Base-by-base conservation (phyloP, 345 rosid species). In the Salix udensis region DNA sequence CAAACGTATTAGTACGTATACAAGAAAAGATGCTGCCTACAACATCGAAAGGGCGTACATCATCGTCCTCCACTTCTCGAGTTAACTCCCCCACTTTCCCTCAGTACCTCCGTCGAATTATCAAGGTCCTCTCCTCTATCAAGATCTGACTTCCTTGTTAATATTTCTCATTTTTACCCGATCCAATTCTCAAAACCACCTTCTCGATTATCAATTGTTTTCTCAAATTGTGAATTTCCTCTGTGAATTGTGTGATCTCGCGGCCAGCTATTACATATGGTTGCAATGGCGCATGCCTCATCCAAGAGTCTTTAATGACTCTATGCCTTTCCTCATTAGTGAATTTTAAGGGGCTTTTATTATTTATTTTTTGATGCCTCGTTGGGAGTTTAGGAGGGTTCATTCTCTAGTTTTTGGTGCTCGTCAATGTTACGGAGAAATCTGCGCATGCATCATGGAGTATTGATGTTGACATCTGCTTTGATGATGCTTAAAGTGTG, bases 81-180 rank as follows among this genome's bases (percentile, higher is more conserved):
- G 78, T 94, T 71, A 90, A 84, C 60, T 82, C 94, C 67, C 84
- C 95, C 68, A 73, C 84, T 85, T 85, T 90, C 87, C 91, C 90
- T 69, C 97, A 89, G 80, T 94, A 92, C 82, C 93, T 96, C 78
- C 97, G 99, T 74, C 92, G 98, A 70, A 96, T 96, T 77, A 86
- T 96, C 82, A 96, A 96, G 99, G 99, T 96, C 70, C 77, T 68
- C 74, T 73, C 75, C 48, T 65, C 53, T 23, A 10, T 39, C 44
- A 48, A 73, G 86, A 74, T 85, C 84, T 79, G 88, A 79, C 78
- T 83, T 79, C 65, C 46, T 46, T 71, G 71, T 75, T 42, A 18
- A 18, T 46, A 70, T 75, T 65, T 34, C 1, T 58, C 72, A 67
- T 26, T 67, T 30, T 55, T 5, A 4, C 67, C 67, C 36, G 39